Base-by-base conservation (phyloP, 805 yeast species). In the Saturnispora besseyi region DNA sequence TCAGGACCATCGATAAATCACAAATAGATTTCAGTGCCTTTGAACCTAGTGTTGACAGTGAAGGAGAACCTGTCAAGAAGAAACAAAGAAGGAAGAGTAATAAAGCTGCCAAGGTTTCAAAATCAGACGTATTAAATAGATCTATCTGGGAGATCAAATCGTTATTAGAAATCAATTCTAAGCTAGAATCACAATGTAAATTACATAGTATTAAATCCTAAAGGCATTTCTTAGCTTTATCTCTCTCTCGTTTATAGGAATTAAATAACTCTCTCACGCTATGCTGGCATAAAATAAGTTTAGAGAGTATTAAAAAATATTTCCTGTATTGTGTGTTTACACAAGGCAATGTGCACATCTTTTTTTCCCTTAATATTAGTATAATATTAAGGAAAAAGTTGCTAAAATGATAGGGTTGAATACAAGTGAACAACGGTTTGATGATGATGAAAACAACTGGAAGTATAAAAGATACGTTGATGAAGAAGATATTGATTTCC, bases 91-190 rank as follows among this genome's bases (percentile, higher is more conserved):
- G 37, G 31, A 21, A 29, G 51, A 43, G 24, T 29, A 49, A 31
- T 18, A 26, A 51, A 31, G 52, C 44, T 29, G 58, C 60, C 26
- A 53, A 57, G 37, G 30, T 54, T n/a, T 55, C 60, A 15, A 61
- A 60, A 44, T 62, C 44, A 50, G 56, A 56, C 15, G 63, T 66
- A 12, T 52, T 66, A 48, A 53, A 49, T 11, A 42, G 56, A 18
- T 58, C 67, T 1, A 58, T 63, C 7, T 50, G 53, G 26, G 68
- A 66, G 40, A 61, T 66, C 12, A 62, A 63, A 37, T 41, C 53
- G 37, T 50, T 66, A 29, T 18, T 45, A 4, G 51, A 53, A 9
- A 26, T 52, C 8, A 64, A 64, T 44, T 41, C 33, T 4, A 30
- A 42, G 2, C 24, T 38, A 38, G 42, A 38, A 22, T 22, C 30